Evolutionary conservation across 768 basidiomycete species (phyloP).

Genomic region (Boletales sp.): DNA sequence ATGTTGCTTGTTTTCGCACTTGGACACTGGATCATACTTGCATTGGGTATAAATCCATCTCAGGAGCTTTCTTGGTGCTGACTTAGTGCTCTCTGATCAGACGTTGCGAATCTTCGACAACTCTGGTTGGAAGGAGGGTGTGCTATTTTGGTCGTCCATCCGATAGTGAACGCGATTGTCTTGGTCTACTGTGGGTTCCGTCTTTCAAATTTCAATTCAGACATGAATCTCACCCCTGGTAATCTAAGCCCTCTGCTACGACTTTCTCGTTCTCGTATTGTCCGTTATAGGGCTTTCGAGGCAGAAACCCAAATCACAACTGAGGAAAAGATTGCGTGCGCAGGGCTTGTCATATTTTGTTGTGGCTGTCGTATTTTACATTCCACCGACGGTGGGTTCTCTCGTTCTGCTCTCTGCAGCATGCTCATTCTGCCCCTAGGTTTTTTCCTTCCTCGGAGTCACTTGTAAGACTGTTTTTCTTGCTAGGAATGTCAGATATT

Average conservation of each 20-base stretch:
- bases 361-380: constrained; percentile 13
- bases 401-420: too few relatives aligned
- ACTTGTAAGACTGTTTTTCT: neutral
- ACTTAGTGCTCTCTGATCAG: constrained; percentile 6
- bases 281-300: constrained; percentile 14
- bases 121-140: neutral
- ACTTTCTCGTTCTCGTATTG: constrained; percentile 20
- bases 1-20: constrained; percentile 8
- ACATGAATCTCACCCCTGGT: neutral
- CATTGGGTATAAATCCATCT: constrained; percentile 5
- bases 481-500: neutral
- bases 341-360: constrained; percentile 24
- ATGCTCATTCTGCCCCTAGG: neutral
- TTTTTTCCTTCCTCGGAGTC: constrained; percentile 8
- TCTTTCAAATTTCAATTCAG: neutral
- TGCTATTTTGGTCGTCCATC: neutral
- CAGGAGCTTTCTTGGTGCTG: neutral
- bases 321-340: constrained; percentile 12
- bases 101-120: constrained; percentile 6
- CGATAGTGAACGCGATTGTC: constrained; percentile 3
- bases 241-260: constrained; percentile 18
- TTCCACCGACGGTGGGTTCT: constrained; percentile 11
- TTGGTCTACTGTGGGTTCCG: constrained; percentile 19
- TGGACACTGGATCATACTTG: constrained; percentile 24
- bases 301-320: constrained; percentile 10